Base-by-base conservation (phyloP, 192 early-diverging fungal species). In the Linnemannia schmuckeri region DNA sequence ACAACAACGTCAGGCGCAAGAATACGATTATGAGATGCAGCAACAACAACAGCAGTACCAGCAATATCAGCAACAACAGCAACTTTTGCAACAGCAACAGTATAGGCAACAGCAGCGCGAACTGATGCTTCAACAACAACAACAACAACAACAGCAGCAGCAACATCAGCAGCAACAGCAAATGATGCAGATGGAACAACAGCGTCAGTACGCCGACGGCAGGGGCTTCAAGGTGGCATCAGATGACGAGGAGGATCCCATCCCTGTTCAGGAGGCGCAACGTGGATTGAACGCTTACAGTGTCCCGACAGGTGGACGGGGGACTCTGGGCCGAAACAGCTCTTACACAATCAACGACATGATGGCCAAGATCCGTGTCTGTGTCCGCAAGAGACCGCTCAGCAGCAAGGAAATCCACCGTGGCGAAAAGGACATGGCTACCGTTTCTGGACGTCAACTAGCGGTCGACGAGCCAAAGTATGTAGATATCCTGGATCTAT, bases 391-490 rank as follows among this genome's bases (percentile, higher is more conserved):
- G 88, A 90, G 98, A 33, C 98, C 98, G 18, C 90, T 99, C 70
- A 97, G 92, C 92, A 91, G 92, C 70, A 98, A 97, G 86, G 98
- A 99, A 88, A 77, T 93, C 40, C 93, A 94, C 38, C 89, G 90
- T 33, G 93, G 91, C 55, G 97, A 99, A 79, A 94, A 94, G 79
- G 98, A 99, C 79, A 96, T 99, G 86, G 95, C 96, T 5, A 81
- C 89, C 9, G 88, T 93, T 22, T 88, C 86, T 8, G 88, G 92
- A 3, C 92, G 98, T 30, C 94, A 92, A 74, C 82, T 99, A 57
- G 89, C 92, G 6, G 94, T 99, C 9, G 94, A 98, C 90, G 98
- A 99, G 82, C 98, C 97, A 81, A 99, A 99, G 93, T 96, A 90
- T 87, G 92, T 42, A 0, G 49, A 35, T 52, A 17, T 27, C 35